A percentile compares a stretch with the other conserved stretches of the same genome.
These are phyloP conservation scores for Colletotrichum caudatum DNA, from an alignment of 2,329 filamentous ascomycete genomes.

Conservation along the genomic window DNA sequence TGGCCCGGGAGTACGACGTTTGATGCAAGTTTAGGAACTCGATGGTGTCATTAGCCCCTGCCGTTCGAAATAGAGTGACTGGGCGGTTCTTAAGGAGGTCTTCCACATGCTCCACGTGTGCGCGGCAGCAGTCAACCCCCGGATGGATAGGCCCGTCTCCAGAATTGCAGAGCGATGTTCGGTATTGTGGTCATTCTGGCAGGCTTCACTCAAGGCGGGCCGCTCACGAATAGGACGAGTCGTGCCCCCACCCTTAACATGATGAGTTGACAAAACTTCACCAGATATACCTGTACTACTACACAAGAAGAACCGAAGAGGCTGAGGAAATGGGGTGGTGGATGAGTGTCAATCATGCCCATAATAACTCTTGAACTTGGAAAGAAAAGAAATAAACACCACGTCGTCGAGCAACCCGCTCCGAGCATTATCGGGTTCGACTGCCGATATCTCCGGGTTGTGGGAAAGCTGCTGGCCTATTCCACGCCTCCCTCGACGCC, in stretches of 20 bases:
- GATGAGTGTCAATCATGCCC: neutral
- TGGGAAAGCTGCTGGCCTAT: neutral
- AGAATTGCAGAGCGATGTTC: too few relatives aligned
- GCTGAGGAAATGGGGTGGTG: neutral
- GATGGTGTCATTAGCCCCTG: too few relatives aligned
- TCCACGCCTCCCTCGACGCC: too few relatives aligned
- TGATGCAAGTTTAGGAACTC: neutral
- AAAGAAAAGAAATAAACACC: too few relatives aligned
- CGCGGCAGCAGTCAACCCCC: neutral
- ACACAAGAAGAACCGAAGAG: neutral
- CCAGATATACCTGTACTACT: too few relatives aligned
- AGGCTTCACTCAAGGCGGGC: too few relatives aligned
- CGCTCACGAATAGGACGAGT: too few relatives aligned
- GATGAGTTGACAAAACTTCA: neutral
- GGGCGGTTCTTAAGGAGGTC: neutral
- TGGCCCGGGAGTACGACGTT: neutral
- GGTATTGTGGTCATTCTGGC: too few relatives aligned
- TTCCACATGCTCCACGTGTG: neutral
- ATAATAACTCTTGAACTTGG: neutral
- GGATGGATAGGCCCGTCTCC: neutral
- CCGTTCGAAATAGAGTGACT: neutral
- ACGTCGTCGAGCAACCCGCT: neutral
- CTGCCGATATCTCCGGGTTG: neutral
- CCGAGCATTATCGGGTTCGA: neutral
- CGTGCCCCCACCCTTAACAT: neutral